phyloP scores from a whole-genome alignment of 441 rosid species.

The Eutrema salsugineum region DNA sequence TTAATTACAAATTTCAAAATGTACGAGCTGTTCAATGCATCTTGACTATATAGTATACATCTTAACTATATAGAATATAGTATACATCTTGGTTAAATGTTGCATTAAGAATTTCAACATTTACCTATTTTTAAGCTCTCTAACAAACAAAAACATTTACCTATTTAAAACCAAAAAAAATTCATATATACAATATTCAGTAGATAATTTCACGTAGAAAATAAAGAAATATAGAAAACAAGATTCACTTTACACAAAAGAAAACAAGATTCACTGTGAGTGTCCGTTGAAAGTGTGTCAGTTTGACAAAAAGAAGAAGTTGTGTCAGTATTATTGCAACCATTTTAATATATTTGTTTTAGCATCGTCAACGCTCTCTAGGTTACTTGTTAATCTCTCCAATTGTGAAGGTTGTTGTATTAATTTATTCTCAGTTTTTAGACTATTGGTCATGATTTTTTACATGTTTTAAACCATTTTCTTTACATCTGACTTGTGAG shows the following conservation, averaged over 20 bases:
- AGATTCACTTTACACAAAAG: not conserved
- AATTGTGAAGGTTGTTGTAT: not conserved
- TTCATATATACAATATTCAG: not conserved
- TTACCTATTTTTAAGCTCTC: too few relatives aligned
- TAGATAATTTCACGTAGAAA: not conserved
- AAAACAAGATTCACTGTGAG: not conserved
- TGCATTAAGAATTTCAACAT: too few relatives aligned
- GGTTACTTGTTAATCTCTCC: not conserved
- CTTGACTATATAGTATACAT: too few relatives aligned
- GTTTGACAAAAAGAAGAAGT: not conserved
- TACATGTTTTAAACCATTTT: not conserved
- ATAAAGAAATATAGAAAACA: not conserved
- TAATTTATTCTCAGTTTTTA: not conserved
- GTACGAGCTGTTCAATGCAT: too few relatives aligned
- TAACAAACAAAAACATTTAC: too few relatives aligned
- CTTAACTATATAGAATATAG: too few relatives aligned
- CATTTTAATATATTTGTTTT: not conserved
- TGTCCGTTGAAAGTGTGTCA: slow-evolving; percentile 13
- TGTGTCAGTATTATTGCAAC: slow-evolving; percentile 11
- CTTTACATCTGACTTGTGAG: not conserved
- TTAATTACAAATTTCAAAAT: too few relatives aligned
- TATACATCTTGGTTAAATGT: too few relatives aligned
- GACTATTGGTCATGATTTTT: not conserved
- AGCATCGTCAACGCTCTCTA: not conserved
- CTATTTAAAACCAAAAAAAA: too few relatives aligned